Base-by-base conservation (phyloP, 2,329 filamentous ascomycete genomes). In the Aspergillus piperis region DNA sequence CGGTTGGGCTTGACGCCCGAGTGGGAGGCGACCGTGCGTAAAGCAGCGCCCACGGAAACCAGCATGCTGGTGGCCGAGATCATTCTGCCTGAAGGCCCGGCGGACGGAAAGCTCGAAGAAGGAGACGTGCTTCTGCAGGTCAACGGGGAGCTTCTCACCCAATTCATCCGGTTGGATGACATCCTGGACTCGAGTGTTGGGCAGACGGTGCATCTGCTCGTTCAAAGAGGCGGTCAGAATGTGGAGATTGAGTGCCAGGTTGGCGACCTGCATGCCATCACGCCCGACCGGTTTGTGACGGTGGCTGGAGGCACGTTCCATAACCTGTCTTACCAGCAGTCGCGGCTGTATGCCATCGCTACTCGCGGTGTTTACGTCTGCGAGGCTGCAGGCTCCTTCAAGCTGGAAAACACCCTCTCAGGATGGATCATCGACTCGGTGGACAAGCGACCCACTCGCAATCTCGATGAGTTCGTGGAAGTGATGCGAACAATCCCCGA, bases 11-110 rank as follows among this genome's bases (percentile, higher is more conserved):
- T 99, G 62, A 91, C 86, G 2, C 84, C 92, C 0, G 85, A 92
- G 54, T 96, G 92, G 88, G 95, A 99, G 80, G 89, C 90, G 39
- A 88, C 89, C 59, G 87, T 96, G 64, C 88, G 95, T 36, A 87
- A 90, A 67, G 83, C 86, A 25, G 96, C 96, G 67, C 95, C 96
- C 0, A 90, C 91, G 68, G 95, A 97, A 79, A 98, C 92, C 23
- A 96, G 95, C 71, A 93, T 99, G 91, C 85, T 99, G 27, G 94
- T 97, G 11, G 94, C 93, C 19, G 96, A 99, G 78, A 96, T 97
- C 62, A 88, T 98, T 13, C 84, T 99, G 8, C 94, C 95, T 0
- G 87, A 93, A 68, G 96, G 95, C 0, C 96, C 95, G 23, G 95
- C 90, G 0, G 86, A 96, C 71, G 82, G 84, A 58, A 94, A 96